Percentiles rank a stretch among this genome's conserved stretches.
Conservation (phyloP, 2,329 filamentous ascomycete genomes). For the Trematosphaeria pertusa region DNA sequence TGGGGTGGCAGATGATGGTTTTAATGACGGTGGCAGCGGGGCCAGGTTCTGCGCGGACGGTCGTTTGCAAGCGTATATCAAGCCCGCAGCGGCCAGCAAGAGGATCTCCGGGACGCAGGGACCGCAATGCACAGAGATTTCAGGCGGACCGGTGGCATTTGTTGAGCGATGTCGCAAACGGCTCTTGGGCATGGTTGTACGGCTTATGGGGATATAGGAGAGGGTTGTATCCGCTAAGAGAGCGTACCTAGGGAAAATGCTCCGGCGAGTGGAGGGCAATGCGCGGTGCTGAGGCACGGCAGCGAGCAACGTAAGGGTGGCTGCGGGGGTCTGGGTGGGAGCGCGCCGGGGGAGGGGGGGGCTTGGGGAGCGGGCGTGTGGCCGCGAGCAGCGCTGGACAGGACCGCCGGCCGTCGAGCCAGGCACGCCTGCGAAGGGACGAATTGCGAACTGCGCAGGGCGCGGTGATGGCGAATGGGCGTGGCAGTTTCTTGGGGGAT, state of each 20-base stretch:
- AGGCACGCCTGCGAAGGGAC: constrained; percentile 24
- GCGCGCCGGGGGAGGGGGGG: constrained; percentile 7
- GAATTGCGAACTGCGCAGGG: constrained; percentile 20
- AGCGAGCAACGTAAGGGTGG: constrained; percentile 37
- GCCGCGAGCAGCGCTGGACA: constrained; percentile 17
- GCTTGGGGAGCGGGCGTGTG: constrained; percentile 12
- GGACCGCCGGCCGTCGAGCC: constrained; percentile 25
- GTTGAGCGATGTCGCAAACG: constrained; percentile 48
- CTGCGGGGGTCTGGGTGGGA: constrained; percentile 24
- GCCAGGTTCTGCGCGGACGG: constrained; percentile 25
- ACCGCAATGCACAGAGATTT: constrained; percentile 40
- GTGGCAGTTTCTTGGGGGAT: constrained; percentile 32
- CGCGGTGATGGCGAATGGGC: constrained; percentile 37
- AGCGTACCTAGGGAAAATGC: constrained; percentile 37
- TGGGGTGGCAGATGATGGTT: constrained; percentile 33
- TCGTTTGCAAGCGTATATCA: constrained; percentile 17
- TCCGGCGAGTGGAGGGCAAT: constrained; percentile 34
- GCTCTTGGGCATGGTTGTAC: constrained; percentile 49
- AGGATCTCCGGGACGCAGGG: constrained; percentile 25
- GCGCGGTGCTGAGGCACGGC: constrained; percentile 36
- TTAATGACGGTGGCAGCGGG: constrained; percentile 35
- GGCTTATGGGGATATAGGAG: constrained; percentile 41
- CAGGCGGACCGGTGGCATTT: constrained; percentile 43
- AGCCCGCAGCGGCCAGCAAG: constrained; percentile 19
- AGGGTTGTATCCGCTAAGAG: constrained; percentile 50